These are phyloP conservation scores for Trichoderma endophyticum DNA, from an alignment of 2,329 filamentous ascomycete species.

Conservation along the genomic window DNA sequence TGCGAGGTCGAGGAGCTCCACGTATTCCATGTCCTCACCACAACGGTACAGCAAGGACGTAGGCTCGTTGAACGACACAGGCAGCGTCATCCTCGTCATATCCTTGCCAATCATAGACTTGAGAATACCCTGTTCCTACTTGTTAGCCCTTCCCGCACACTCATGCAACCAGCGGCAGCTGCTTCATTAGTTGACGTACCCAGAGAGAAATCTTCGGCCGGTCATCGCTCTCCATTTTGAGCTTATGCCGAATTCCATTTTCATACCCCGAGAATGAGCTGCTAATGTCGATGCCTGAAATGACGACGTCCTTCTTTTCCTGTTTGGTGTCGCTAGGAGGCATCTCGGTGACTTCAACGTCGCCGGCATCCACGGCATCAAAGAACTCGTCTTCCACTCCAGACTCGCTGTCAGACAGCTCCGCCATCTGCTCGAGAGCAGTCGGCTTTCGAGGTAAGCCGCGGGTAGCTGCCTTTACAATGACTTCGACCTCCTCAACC, in stretches of 20 bases:
- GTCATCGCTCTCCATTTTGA: conserved; percentile 90
- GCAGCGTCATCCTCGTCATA: conserved; percentile 99
- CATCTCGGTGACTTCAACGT: conserved; percentile 75
- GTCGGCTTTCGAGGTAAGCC: conserved; percentile 57
- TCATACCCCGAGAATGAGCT: conserved; percentile 87
- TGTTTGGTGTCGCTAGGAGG: conserved; percentile 47
- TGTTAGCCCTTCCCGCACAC: conserved; percentile 23
- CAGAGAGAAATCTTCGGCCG: conserved; percentile 92
- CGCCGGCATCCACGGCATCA: conserved; percentile 90
- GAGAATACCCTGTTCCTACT: conserved; percentile 68
- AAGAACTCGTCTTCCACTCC: conserved; percentile 91
- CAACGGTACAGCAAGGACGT: conserved; percentile 93
- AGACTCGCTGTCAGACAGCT: conserved; percentile 76
- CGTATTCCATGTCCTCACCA: conserved; percentile 97
- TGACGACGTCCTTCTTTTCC: conserved; percentile 41
- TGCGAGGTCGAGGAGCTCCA: conserved; percentile 84
- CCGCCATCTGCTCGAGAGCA: conserved; percentile 66
- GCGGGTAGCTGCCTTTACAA: conserved; percentile 39
- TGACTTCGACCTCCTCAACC: conserved; percentile 29
- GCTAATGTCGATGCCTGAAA: conserved; percentile 60
- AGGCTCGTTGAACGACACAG: conserved; percentile 97
- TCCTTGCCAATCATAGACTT: conserved; percentile 99
- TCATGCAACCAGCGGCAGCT: not conserved
- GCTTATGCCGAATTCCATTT: conserved; percentile 71
- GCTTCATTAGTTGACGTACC: conserved; percentile 56